Evolutionary conservation across 2,329 filamentous ascomycete genomes (phyloP), one percentile per base, ranked within the genome.

Genomic region (Escovopsis sp.): DNA sequence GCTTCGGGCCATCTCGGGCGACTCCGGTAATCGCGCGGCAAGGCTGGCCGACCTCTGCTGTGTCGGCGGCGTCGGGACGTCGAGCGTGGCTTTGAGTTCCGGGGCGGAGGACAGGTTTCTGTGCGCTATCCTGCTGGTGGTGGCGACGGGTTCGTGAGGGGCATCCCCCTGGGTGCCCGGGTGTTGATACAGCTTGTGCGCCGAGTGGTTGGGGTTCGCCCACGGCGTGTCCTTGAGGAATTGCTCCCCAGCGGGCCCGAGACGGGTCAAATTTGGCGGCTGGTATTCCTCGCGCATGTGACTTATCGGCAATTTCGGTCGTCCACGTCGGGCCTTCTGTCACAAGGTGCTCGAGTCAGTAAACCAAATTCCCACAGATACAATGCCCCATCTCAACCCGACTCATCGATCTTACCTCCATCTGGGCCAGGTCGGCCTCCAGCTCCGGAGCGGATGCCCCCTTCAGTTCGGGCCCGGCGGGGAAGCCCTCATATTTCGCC

Each of bases 401-500:
- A n/a, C 9, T n/a, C n/a, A n/a, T 12, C 48, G 37, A 39, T 52
- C 58, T 42, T 57, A 95, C 88, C 55, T 83, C 81, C 70, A 98
- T 95, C 51, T 82, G 82, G 57, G 83, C 79, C 48, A 96, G 68
- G 62, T 98, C 91, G 39, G 89, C 81, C 42, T 94, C 85, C 37
- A 91, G 63, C 54, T 95, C 86, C 10, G 73, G 67, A 16, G 72
- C 61, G 32, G 81, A 79, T 24, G 84, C 83, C 35, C 83, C 74
- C 44, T 70, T 70, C 62, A 98, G 81, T 30, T 84, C 72, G 15
- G 91, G 91, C n/a, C 88, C 91, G 29, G 89, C 88, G 31, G 91
- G 91, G 62, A 98, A 98, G 20, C 91, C 91, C 54, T 94, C 80
- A 58, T 95, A 88, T 63, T 95, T 96, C 31, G 89, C 88, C 40